These are phyloP conservation scores for Trametes versicolor DNA, from an alignment of 1,284 basidiomycete species.

Conservation along the genomic window DNA sequence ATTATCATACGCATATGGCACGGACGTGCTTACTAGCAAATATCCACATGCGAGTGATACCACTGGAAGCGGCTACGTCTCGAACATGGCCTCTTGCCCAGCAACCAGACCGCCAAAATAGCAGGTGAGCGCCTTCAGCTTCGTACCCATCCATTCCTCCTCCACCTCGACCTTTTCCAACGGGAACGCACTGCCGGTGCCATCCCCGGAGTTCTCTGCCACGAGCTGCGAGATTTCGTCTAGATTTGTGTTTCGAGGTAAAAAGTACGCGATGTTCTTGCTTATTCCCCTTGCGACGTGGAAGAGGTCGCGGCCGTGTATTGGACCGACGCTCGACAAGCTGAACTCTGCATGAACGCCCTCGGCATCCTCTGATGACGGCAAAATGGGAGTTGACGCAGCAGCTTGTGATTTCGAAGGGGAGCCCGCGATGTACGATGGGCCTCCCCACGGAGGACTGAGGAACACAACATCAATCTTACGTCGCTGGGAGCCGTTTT, in stretches of 20 bases:
- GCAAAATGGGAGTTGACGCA: conserved; percentile 17
- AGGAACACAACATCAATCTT: conserved; percentile 90
- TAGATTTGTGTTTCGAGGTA: conserved; percentile 87
- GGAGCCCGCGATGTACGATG: conserved; percentile 66
- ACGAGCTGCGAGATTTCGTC: conserved; percentile 70
- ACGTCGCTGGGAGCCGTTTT: conserved; percentile 32
- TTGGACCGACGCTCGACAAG: conserved; percentile 78
- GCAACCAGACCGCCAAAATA: conserved; percentile 80
- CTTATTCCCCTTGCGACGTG: conserved; percentile 75
- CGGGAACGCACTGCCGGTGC: neutral
- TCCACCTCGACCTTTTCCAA: conserved; percentile 78
- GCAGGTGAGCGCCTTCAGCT: conserved; percentile 86
- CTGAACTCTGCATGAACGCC: conserved; percentile 67
- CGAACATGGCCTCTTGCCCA: conserved; percentile 71
- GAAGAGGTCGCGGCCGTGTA: conserved; percentile 87
- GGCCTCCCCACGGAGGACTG: conserved; percentile 94
- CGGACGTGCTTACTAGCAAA: no score
- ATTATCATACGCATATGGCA: no score
- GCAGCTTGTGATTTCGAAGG: conserved; percentile 23
- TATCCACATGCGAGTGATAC: no score
- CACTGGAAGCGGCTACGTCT: conserved; percentile 7
- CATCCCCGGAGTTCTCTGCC: neutral
- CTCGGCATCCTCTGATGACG: conserved; percentile 21
- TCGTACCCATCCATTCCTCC: conserved; percentile 89
- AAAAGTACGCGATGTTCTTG: conserved; percentile 87